Evolutionary conservation across 306 rosid genomes (phyloP), one percentile per base, ranked within the genome.

Genomic region (Cucumis cinereus): DNA sequence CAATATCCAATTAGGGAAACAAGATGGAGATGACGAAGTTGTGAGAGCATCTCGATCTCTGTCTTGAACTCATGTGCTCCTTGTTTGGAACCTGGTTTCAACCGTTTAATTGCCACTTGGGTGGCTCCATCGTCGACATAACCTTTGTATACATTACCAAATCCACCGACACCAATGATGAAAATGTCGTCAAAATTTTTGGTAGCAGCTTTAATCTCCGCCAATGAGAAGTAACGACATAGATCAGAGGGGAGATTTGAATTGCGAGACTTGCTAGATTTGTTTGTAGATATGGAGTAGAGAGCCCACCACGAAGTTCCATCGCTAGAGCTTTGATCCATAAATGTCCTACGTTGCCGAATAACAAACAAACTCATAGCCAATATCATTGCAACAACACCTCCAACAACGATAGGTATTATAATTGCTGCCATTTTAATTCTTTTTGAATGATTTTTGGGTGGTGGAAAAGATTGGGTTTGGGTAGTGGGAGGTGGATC

Each of bases 131-230:
- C 62, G 6, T 77, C 80, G 0, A 79, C 49, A 76, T 24, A 74
- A 0, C 85, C 84, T 77, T 79, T 81, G 52, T 83, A 86, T 4
- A 83, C 89, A 13, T 86, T 38, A 3, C 87, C 89, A 19, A 86
- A 86, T 7, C 89, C 89, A 0, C 86, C 89, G 0, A 41, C 69
- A 0, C 89, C 87, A 20, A 86, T 55, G 7, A 81, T 76, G 23
- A 24, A 79, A 10, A 6, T 15, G 0, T 71, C 77, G 2, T 56
- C 74, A 12, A 83, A 86, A 19, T 79, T 43, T 47, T 86, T 64
- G 16, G 89, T 81, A 55, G 82, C 85, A 0, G 76, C 80, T 77
- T 20, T 77, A 58, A 83, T 83, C 49, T 81, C 84, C 0, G 77
- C 33, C 43, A 81, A 52, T 5, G 85, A 74, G 4, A 86, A 83